Conservation (phyloP, 2,329 filamentous ascomycete genomes). For the Penicillium janthinellum region DNA sequence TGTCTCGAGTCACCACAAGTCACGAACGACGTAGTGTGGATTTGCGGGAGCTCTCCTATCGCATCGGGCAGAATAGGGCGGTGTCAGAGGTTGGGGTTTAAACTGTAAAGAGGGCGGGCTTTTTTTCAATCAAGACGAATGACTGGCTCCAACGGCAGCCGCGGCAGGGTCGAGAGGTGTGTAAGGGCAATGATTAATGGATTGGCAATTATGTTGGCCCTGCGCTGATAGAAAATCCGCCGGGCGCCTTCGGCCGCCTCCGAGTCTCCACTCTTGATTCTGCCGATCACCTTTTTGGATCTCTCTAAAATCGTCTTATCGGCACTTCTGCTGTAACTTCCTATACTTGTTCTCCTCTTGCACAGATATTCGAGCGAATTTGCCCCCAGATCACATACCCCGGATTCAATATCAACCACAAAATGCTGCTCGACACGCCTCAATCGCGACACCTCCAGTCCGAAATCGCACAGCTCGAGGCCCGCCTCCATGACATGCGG, state of each 20-base stretch:
- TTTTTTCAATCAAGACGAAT: slow-evolving; percentile 6
- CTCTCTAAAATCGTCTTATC: slow-evolving; percentile 9
- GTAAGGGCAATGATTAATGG: slow-evolving; percentile 11
- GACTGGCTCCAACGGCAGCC: neutral
- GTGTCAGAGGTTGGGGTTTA: slow-evolving; percentile 1
- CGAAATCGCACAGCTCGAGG: slow-evolving; percentile 52
- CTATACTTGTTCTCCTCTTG: slow-evolving; percentile 2
- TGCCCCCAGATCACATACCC: slow-evolving; percentile 1
- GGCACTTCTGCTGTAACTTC: neutral
- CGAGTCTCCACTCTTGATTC: slow-evolving; percentile 16
- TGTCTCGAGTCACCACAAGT: neutral
- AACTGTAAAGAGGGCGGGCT: neutral
- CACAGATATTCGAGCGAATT: neutral
- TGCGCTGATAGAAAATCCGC: slow-evolving; percentile 23
- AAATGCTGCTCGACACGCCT: slow-evolving; percentile 26
- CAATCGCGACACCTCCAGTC: slow-evolving; percentile 31
- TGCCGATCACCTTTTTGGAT: slow-evolving; percentile 14
- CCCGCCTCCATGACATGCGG: slow-evolving; percentile 50
- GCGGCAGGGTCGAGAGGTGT: neutral
- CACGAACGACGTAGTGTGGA: neutral
- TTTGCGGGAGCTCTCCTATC: slow-evolving; percentile 22
- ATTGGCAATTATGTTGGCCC: neutral
- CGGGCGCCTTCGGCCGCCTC: slow-evolving; percentile 21
- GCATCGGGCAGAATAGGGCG: slow-evolving; percentile 18
- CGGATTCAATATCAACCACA: neutral